Evolutionary conservation across 352 stramenopile species (phyloP), one percentile per base, ranked within the genome.

Genomic region (Phytophthora pluvialis): DNA sequence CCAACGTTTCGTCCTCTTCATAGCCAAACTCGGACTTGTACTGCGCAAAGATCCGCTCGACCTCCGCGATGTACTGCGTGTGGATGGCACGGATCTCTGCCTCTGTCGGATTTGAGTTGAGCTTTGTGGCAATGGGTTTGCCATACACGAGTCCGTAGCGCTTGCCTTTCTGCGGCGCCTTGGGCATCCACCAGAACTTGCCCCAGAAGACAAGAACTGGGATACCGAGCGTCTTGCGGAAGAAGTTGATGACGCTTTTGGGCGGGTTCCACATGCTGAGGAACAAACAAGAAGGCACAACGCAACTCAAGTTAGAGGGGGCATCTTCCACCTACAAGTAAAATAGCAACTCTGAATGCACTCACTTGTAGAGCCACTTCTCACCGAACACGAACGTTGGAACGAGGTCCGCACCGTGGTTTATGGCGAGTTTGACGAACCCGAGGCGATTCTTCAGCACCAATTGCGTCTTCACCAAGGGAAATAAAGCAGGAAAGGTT

Each of bases 121-220:
- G 69, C 39, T 57, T 55, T 13, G 81, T 77, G 5, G 65, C 5
- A 54, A 93, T 83, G 1, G 84, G 80, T 54, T 79, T 88, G 49
- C 83, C 83, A 48, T 89, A 90, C 13, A 90, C 83, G 18, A 90
- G 61, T 29, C 81, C 83, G 46, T 83, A 89, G 2, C 25, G 53
- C 64, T 92, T 92, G n/a, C 72, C 80, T 58, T 70, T 62, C 0
- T 80, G 65, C 0, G 72, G 70, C 5, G 60, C 56, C 11, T 79
- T 73, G 1, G 83, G 83, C 74, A 88, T 80, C 83, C 83, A 92
- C 48, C 83, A 62, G 80, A 89, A 89, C 13, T 80, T 77, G 0
- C 83, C 83, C 83, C 83, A 91, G 71, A 91, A 91, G 36, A 88
- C 58, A 35, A 90, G 80, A 38, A 91, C 51, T 12, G 83, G 83